phyloP scores from a whole-genome alignment of 345 rosid genomes.

The Lumnitzera racemosa region DNA sequence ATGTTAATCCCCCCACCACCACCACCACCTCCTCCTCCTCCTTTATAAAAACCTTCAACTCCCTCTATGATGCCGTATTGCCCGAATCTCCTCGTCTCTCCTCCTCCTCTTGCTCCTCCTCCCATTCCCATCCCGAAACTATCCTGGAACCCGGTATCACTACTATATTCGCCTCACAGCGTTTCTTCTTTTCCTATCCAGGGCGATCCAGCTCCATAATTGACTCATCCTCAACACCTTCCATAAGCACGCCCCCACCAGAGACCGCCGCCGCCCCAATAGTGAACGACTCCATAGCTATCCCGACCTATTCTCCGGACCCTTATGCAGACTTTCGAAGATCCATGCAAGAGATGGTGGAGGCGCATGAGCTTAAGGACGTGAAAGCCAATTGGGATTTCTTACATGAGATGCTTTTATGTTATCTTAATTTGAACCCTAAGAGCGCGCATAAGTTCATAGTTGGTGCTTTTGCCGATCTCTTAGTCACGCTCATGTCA shows the following conservation, averaged over 20 bases:
- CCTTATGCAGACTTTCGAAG: conserved; percentile 74
- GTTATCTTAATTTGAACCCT: conserved; percentile 70
- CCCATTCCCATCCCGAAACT: conserved; percentile 9
- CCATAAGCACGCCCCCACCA: conserved; percentile 14
- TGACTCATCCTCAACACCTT: conserved; percentile 37
- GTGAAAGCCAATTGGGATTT: conserved; percentile 56
- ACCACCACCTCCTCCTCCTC: conserved; percentile 15
- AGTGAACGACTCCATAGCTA: conserved; percentile 40
- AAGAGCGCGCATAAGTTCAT: conserved; percentile 56
- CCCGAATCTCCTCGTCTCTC: conserved; percentile 14
- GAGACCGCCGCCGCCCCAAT: conserved; percentile 2
- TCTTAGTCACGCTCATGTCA: conserved; percentile 58
- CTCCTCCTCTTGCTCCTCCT: conserved; percentile 3
- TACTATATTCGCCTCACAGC: conserved; percentile 60
- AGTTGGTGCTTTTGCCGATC: conserved; percentile 73
- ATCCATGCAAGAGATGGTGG: conserved; percentile 98
- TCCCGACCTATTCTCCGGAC: conserved; percentile 69
- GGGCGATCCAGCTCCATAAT: conserved; percentile 87
- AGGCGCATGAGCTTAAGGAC: conserved; percentile 51
- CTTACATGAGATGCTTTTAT: conserved; percentile 68
- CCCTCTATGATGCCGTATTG: conserved; percentile 25
- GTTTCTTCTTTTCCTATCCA: conserved; percentile 90
- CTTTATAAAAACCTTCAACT: conserved; percentile 34
- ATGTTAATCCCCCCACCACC: conserved; percentile 8
- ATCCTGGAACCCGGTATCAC: conserved; percentile 53